These are phyloP conservation scores for Harringtonia lauricola DNA, from an alignment of 2,329 filamentous ascomycete genomes.

Conservation along the genomic window DNA sequence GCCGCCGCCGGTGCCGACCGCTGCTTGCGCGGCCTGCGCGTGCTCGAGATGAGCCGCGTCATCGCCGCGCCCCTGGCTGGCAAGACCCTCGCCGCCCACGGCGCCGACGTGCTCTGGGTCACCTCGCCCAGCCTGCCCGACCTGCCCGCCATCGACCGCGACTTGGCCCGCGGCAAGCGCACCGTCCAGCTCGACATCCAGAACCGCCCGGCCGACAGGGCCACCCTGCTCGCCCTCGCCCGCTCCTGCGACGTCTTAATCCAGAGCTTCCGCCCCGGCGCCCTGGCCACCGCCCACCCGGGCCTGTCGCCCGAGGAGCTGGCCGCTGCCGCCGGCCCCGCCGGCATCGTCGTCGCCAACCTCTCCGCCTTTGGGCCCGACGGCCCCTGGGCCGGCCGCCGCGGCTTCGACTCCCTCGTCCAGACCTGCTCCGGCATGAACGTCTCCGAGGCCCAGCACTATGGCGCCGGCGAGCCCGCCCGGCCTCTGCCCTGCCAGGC, in stretches of 20 bases:
- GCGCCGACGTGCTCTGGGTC: too few relatives aligned
- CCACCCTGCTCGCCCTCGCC: conserved; percentile 34
- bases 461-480: too few relatives aligned
- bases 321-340: conserved; percentile 20
- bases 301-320: background rate
- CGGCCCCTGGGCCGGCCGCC: conserved; percentile 16
- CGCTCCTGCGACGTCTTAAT: conserved; percentile 39
- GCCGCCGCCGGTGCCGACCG: too few relatives aligned
- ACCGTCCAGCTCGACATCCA: conserved; percentile 35
- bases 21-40: too few relatives aligned
- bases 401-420: conserved; percentile 3
- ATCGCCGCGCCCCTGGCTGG: too few relatives aligned
- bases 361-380: conserved; percentile 39
- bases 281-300: background rate
- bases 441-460: background rate
- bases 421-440: conserved; percentile 4
- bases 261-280: conserved; percentile 35
- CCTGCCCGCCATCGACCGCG: too few relatives aligned
- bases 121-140: too few relatives aligned
- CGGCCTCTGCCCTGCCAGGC: too few relatives aligned
- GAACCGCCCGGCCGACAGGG: conserved; percentile 36
- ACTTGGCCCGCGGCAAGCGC: too few relatives aligned
- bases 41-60: too few relatives aligned
- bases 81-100: too few relatives aligned
- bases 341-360: conserved; percentile 36